Evolutionary conservation across 441 rosid species (phyloP).

Genomic region (Adansonia madagascariensis): DNA sequence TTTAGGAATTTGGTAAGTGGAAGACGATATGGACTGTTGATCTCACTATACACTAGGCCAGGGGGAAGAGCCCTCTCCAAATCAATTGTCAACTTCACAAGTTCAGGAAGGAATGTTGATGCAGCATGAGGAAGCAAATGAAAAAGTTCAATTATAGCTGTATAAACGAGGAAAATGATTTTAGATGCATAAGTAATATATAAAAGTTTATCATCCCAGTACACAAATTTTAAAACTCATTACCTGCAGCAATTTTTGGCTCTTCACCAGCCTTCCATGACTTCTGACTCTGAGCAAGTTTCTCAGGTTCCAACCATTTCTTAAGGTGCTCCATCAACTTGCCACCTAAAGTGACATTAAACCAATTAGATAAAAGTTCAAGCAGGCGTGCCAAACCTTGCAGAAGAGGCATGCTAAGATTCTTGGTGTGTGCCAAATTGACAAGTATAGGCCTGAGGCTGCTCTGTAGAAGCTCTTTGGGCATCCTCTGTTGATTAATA

Average conservation of each 20-base stretch:
- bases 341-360: slow-evolving; percentile 96
- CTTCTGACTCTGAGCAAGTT: slow-evolving; percentile 90
- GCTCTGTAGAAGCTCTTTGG: slow-evolving; percentile 98
- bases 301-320: slow-evolving; percentile 99
- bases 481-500: slow-evolving; percentile 95
- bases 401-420: slow-evolving; percentile 97
- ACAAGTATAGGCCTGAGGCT: slow-evolving; percentile 97
- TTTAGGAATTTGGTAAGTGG: slow-evolving; percentile 95
- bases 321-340: slow-evolving; percentile 98
- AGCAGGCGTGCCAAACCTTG: slow-evolving; percentile 98
- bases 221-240: slow-evolving; percentile 30
- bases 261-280: slow-evolving; percentile 99
- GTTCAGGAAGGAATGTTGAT: slow-evolving; percentile 91
- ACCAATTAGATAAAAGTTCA: slow-evolving; percentile 98
- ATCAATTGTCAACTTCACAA: slow-evolving; percentile 88
- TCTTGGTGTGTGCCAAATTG: slow-evolving; percentile 95
- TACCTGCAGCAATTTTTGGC: slow-evolving; percentile 99
- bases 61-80: slow-evolving; percentile 93
- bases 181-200: slow-evolving; percentile 11
- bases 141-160: slow-evolving; percentile 99
- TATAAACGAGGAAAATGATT: slow-evolving; percentile 39
- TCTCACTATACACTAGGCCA: slow-evolving; percentile 93
- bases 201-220: slow-evolving; percentile 12
- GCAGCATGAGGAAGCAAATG: slow-evolving; percentile 99
- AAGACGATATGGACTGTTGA: slow-evolving; percentile 96